Conservation (phyloP, 2,329 filamentous ascomycete species). For the Sphaerulina musiva region DNA sequence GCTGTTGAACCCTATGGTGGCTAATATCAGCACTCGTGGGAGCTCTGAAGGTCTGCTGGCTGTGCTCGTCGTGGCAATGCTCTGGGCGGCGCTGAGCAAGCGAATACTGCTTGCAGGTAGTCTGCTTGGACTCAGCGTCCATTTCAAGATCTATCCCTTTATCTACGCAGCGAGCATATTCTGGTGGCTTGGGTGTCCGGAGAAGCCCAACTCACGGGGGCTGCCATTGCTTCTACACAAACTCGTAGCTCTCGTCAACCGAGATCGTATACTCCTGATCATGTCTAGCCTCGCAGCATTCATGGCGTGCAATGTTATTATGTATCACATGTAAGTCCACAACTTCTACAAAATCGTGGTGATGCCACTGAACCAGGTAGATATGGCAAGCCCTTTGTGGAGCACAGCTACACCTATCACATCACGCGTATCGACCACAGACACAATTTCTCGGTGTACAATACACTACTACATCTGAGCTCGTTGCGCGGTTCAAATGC, state of each 20-base stretch:
- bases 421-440: slow-evolving; percentile 88
- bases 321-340: slow-evolving; percentile 63
- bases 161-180: slow-evolving; percentile 80
- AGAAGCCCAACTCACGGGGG: neutral
- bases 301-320: slow-evolving; percentile 62
- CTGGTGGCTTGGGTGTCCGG: slow-evolving; percentile 66
- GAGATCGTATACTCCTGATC: slow-evolving; percentile 50
- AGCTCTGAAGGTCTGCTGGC: slow-evolving; percentile 88
- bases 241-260: slow-evolving; percentile 18
- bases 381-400: slow-evolving; percentile 73
- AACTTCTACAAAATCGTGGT: neutral
- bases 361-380: slow-evolving; percentile 36
- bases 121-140: slow-evolving; percentile 75
- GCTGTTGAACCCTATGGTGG: slow-evolving; percentile 97
- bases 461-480: slow-evolving; percentile 78
- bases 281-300: slow-evolving; percentile 67
- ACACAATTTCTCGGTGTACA: slow-evolving; percentile 98
- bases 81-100: slow-evolving; percentile 71
- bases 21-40: slow-evolving; percentile 88
- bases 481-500: slow-evolving; percentile 53
- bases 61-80: slow-evolving; percentile 70
- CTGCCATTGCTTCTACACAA: slow-evolving; percentile 15
- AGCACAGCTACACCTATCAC: slow-evolving; percentile 91
- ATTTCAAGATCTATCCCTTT: slow-evolving; percentile 99
- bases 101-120: slow-evolving; percentile 61